phyloP scores from a whole-genome alignment of 176 grass and related monocot genomes.

The Tuctoria greenei region DNA sequence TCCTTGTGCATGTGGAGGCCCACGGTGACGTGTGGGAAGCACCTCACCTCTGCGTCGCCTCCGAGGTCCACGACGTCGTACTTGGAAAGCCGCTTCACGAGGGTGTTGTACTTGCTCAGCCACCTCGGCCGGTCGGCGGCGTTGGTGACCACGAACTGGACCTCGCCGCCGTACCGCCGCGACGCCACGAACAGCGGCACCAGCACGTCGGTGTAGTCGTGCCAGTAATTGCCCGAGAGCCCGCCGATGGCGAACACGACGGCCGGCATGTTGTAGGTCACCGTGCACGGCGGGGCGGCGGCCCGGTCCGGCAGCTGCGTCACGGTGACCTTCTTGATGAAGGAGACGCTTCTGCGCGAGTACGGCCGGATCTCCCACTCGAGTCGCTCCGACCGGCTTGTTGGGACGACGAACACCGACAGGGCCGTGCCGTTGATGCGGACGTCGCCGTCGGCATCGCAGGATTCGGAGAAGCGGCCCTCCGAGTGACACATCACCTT shows the following conservation, averaged over 20 bases:
- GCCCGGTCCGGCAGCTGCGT: conserved; percentile 28
- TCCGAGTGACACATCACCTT: conserved; percentile 35
- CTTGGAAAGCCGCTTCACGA: conserved; percentile 42
- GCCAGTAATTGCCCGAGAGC: conserved; percentile 59
- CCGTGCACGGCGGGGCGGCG: conserved; percentile 42
- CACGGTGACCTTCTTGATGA: conserved; percentile 44
- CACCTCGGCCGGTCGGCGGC: conserved; percentile 45
- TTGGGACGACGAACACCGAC: conserved; percentile 42
- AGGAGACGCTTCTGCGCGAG: conserved; percentile 37
- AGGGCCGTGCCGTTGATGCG: conserved; percentile 47
- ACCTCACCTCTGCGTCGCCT: conserved; percentile 45
- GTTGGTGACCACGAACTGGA: conserved; percentile 51
- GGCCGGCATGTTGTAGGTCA: conserved; percentile 45
- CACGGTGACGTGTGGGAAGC: conserved; percentile 54
- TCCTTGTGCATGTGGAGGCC: conserved; percentile 65
- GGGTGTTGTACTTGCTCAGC: conserved; percentile 53
- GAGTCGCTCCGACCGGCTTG: neutral
- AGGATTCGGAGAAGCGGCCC: conserved; percentile 54
- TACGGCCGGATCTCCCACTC: conserved; percentile 63
- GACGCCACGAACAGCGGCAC: conserved; percentile 74
- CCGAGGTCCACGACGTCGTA: conserved; percentile 59
- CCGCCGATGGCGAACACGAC: conserved; percentile 66
- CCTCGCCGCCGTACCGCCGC: conserved; percentile 53
- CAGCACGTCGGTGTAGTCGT: conserved; percentile 68
- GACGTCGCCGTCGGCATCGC: conserved; percentile 67